These are phyloP conservation scores for Stylosanthes scabra DNA, from an alignment of 331 rosid genomes.

Conservation along the genomic window DNA sequence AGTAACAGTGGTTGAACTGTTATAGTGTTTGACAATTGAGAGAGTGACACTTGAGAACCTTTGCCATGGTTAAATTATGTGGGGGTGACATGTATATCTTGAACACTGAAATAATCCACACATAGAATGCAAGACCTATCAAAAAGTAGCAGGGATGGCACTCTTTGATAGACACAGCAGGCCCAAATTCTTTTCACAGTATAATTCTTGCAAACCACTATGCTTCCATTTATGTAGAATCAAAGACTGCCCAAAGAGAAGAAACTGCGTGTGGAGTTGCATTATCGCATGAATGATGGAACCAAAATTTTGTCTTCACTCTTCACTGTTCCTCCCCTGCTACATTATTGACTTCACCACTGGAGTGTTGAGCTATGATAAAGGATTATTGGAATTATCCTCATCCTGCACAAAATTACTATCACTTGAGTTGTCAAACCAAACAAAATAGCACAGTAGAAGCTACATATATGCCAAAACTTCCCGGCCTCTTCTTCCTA, in stretches of 20 bases:
- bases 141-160: too few relatives aligned
- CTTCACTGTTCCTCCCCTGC: constrained; percentile 17
- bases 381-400: background rate
- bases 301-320: background rate
- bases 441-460: background rate
- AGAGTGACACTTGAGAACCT: background rate
- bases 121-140: too few relatives aligned
- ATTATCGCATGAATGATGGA: too few relatives aligned
- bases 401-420: constrained; percentile 31
- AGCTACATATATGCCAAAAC: background rate
- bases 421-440: background rate
- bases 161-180: too few relatives aligned
- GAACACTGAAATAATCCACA: background rate
- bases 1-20: background rate
- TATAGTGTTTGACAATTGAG: background rate
- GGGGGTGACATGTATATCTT: too few relatives aligned
- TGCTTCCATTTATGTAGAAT: background rate
- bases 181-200: background rate
- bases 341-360: constrained; percentile 18
- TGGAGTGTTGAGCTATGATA: constrained; percentile 13
- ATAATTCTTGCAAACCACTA: background rate
- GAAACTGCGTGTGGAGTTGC: too few relatives aligned
- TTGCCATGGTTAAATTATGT: too few relatives aligned
- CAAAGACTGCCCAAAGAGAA: background rate
- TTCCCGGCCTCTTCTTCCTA: background rate